Evolutionary conservation across 2,329 filamentous ascomycete genomes (phyloP).

Genomic region (Aspergillus glaucus): DNA sequence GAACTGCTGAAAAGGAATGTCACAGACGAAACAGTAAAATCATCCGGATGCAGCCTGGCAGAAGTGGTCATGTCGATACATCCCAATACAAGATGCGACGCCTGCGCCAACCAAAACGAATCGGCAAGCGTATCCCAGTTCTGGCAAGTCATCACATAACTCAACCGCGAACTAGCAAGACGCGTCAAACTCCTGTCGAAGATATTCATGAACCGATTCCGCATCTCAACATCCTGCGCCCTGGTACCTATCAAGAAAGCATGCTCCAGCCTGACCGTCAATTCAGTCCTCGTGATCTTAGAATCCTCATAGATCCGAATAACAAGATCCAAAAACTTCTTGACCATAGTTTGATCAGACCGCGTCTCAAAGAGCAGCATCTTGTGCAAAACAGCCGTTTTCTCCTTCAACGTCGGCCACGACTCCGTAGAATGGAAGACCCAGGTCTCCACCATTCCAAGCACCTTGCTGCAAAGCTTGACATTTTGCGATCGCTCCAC

Average conservation of each 20-base stretch:
- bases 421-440: slow-evolving; percentile 92
- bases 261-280: slow-evolving; percentile 95
- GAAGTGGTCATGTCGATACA: slow-evolving; percentile 79
- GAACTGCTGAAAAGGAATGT: slow-evolving; percentile 70
- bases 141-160: slow-evolving; percentile 82
- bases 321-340: slow-evolving; percentile 89
- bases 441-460: slow-evolving; percentile 92
- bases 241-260: slow-evolving; percentile 94
- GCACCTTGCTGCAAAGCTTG: slow-evolving; percentile 80
- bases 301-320: slow-evolving; percentile 98
- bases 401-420: slow-evolving; percentile 96
- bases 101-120: slow-evolving; percentile 95
- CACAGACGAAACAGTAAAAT: slow-evolving; percentile 71
- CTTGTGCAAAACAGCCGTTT: slow-evolving; percentile 97
- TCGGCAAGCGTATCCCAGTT: slow-evolving; percentile 96
- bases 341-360: slow-evolving; percentile 74
- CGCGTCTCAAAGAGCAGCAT: slow-evolving; percentile 95
- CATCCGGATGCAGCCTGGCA: slow-evolving; percentile 72
- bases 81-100: slow-evolving; percentile 85
- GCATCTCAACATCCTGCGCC: slow-evolving; percentile 91
- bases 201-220: slow-evolving; percentile 91
- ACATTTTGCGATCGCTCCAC: slow-evolving; percentile 92
- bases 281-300: slow-evolving; percentile 87
- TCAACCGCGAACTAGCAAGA: slow-evolving; percentile 78
- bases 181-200: slow-evolving; percentile 94